phyloP scores from a whole-genome alignment of 257 asterid species.

The Plantago major region DNA sequence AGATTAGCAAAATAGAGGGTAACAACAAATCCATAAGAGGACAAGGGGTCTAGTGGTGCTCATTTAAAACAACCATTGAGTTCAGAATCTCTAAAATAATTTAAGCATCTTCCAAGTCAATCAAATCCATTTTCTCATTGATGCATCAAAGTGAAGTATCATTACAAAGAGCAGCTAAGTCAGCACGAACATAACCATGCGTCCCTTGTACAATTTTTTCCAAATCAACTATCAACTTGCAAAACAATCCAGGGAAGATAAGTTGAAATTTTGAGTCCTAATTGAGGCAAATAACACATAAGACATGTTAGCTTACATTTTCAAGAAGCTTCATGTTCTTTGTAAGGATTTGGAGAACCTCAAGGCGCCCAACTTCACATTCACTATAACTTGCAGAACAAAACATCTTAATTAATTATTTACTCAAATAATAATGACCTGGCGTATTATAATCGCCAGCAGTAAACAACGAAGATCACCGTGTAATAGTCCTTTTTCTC shows the following conservation, averaged over 20 bases:
- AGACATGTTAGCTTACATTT: constrained; percentile 31
- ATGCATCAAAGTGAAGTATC: constrained; percentile 69
- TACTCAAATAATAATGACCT: no score
- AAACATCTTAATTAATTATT: no score
- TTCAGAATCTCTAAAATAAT: constrained; percentile 67
- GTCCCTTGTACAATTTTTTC: constrained; percentile 53
- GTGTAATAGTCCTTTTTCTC: no score
- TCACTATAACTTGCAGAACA: no score
- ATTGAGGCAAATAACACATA: background rate
- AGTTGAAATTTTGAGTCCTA: constrained; percentile 5
- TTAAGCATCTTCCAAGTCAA: constrained; percentile 60
- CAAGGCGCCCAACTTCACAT: constrained; percentile 59
- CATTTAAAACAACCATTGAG: constrained; percentile 66
- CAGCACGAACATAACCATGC: constrained; percentile 71
- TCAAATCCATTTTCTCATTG: constrained; percentile 72
- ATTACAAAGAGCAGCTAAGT: constrained; percentile 62
- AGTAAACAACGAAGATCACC: no score
- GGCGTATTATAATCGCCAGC: no score
- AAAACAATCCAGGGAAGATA: constrained; percentile 4
- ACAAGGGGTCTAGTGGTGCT: constrained; percentile 59
- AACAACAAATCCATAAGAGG: no score
- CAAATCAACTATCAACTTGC: constrained; percentile 69
- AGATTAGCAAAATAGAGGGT: no score
- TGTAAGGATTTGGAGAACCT: constrained; percentile 56
- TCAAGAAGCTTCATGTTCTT: constrained; percentile 65